Evolutionary conservation across 306 rosid genomes (phyloP).

Genomic region (Boehmeria nivea): DNA sequence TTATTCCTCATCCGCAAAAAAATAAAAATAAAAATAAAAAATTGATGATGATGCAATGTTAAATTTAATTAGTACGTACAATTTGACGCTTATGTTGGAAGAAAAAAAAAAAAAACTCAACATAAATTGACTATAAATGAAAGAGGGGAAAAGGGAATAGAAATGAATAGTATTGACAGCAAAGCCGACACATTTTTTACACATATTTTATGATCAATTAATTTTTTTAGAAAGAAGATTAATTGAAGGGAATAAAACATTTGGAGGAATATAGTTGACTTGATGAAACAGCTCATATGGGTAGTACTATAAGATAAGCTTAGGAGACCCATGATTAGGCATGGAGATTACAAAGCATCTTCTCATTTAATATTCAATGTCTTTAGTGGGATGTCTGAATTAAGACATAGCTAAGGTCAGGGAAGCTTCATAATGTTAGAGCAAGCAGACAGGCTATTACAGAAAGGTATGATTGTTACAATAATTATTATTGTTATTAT

Average conservation of each 20-base stretch:
- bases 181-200: slow-evolving; percentile 49
- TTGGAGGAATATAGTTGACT: slow-evolving; percentile 52
- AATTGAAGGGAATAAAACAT: slow-evolving; percentile 18
- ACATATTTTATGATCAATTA: slow-evolving; percentile 9
- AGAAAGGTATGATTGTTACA: slow-evolving; percentile 27
- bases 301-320: slow-evolving; percentile 41
- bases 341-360: slow-evolving; percentile 60
- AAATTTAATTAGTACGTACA: slow-evolving; percentile 11
- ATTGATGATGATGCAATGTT: slow-evolving; percentile 23
- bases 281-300: slow-evolving; percentile 56
- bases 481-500: too few relatives aligned
- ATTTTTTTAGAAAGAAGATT: slow-evolving; percentile 6
- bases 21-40: neutral
- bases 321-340: slow-evolving; percentile 45
- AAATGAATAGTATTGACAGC: slow-evolving; percentile 42
- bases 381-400: slow-evolving; percentile 45
- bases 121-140: slow-evolving; percentile 4
- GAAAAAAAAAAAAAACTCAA: slow-evolving; percentile 16
- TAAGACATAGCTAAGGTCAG: slow-evolving; percentile 49
- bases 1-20: neutral
- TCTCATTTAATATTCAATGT: slow-evolving; percentile 32
- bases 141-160: neutral
- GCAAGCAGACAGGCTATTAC: slow-evolving; percentile 54
- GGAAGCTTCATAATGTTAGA: slow-evolving; percentile 51
- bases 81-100: neutral